Base-by-base conservation (phyloP, 192 early-diverging fungal genomes). In the Entomortierella parvispora region DNA sequence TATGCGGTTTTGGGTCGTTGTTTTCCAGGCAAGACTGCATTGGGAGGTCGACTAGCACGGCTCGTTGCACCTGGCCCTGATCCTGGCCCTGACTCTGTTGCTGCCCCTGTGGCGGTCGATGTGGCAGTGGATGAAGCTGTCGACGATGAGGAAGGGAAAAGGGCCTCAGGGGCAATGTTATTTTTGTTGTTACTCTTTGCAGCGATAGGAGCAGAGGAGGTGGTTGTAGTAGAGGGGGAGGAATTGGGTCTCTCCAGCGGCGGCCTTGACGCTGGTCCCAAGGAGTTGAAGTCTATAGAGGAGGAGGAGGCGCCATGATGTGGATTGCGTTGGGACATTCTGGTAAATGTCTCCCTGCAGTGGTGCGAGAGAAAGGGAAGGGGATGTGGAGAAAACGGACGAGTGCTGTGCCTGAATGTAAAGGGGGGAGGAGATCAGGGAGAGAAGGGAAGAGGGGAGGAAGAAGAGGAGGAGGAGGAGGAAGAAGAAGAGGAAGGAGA, bases 1-100 rank as follows among this genome's bases (percentile, higher is more conserved):
- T 77, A 77, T 6, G 11, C 42, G 2, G 65, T 77, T 46, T 77
- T 77, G 17, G 74, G 74, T 37, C 74, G 58, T 11, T 58, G 49
- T 1, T 20, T 31, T 10, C 58, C 59, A 9, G 68, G 58, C 12
- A 58, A 44, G 33, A 62, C 43, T 6, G 58, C 45, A 14, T 43
- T 58, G 18, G 54, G 18, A 33, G 62, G 62, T 28, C 70, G 34
- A 28, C 4, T 49, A 49, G 9, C 51, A 18, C 47, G 31, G 4
- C 31, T 32, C 15, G 31, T 32, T 56, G 53, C 53, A 32, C 20
- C 56, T 58, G 34, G 18, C 20, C 54, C 54, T 43, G 57, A 34
- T 40, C 7, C 12, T 40, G 37, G 12, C 37, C n/a, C n/a, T n/a
- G n/a, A n/a, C n/a, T n/a, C n/a, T n/a, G n/a, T n/a, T 28, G 67